phyloP scores from a whole-genome alignment of 164 flowering plant genomes.

The Stephania japonica region DNA sequence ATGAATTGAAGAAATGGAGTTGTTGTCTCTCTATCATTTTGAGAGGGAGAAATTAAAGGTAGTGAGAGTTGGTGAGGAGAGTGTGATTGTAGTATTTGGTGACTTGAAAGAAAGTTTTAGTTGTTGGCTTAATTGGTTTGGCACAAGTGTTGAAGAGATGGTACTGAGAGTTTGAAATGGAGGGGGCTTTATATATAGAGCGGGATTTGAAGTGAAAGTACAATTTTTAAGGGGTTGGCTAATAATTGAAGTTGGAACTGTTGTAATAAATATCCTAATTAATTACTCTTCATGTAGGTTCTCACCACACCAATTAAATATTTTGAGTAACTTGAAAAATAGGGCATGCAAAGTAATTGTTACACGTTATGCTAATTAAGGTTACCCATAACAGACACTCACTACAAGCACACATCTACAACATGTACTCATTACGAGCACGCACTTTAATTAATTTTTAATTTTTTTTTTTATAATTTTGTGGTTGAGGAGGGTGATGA shows the following conservation, averaged over 20 bases:
- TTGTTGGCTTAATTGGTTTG: neutral
- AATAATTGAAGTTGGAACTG: slow-evolving; percentile 2
- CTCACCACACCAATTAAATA: too few species aligned
- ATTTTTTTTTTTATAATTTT: too few species aligned
- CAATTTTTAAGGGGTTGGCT: neutral
- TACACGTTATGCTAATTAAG: too few species aligned
- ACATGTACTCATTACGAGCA: too few species aligned
- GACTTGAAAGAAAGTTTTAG: neutral
- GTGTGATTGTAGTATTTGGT: neutral
- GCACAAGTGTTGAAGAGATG: neutral
- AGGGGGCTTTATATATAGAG: slow-evolving; percentile 20
- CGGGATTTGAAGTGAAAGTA: neutral
- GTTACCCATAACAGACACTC: too few species aligned
- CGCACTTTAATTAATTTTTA: too few species aligned
- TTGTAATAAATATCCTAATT: neutral
- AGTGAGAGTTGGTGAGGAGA: neutral
- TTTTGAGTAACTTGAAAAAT: too few species aligned
- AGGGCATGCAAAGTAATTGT: neutral
- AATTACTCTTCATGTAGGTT: too few species aligned
- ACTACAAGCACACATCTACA: too few species aligned
- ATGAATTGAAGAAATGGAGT: neutral
- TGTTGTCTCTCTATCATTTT: neutral
- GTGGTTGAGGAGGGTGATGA: too few species aligned
- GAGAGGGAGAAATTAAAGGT: neutral
- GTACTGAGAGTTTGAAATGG: slow-evolving; percentile 5